Evolutionary conservation across 768 basidiomycete species (phyloP).

Genomic region (Xerocomus spinulosus): DNA sequence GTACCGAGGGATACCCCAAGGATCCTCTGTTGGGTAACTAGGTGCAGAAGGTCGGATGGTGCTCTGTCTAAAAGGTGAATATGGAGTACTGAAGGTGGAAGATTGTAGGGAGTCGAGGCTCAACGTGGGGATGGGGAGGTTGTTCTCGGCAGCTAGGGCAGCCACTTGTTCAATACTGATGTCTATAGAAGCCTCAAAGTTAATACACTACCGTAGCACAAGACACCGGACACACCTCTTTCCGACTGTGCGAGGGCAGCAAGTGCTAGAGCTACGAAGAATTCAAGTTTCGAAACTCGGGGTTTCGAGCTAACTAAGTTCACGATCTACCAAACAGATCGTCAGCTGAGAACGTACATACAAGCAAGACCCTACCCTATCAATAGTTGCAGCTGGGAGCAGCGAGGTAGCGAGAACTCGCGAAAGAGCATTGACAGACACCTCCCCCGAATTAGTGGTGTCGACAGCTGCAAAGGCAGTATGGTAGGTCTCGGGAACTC

Average conservation of each 20-base stretch:
- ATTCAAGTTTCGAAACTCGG: slow-evolving; percentile 82
- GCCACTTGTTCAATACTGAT: slow-evolving; percentile 81
- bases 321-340: slow-evolving; percentile 59
- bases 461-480: slow-evolving; percentile 71
- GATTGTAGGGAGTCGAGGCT: slow-evolving; percentile 56
- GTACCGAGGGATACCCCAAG: slow-evolving; percentile 48
- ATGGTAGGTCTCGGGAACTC: slow-evolving; percentile 74
- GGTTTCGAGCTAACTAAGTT: slow-evolving; percentile 80
- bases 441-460: slow-evolving; percentile 64
- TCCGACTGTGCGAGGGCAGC: slow-evolving; percentile 82
- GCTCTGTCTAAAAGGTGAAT: slow-evolving; percentile 42
- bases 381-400: slow-evolving; percentile 77
- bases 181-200: slow-evolving; percentile 40
- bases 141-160: slow-evolving; percentile 69
- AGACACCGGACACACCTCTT: slow-evolving; percentile 48
- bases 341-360: not conserved
- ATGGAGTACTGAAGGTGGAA: slow-evolving; percentile 45
- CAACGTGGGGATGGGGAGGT: slow-evolving; percentile 68
- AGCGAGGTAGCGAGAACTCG: slow-evolving; percentile 73
- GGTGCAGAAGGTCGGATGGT: slow-evolving; percentile 44
- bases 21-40: slow-evolving; percentile 61
- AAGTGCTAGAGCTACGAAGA: slow-evolving; percentile 86
- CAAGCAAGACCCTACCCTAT: slow-evolving; percentile 48
- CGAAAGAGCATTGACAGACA: slow-evolving; percentile 78
- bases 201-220: not conserved